phyloP scores from a whole-genome alignment of 331 rosid species.

The Saraca asoca region DNA sequence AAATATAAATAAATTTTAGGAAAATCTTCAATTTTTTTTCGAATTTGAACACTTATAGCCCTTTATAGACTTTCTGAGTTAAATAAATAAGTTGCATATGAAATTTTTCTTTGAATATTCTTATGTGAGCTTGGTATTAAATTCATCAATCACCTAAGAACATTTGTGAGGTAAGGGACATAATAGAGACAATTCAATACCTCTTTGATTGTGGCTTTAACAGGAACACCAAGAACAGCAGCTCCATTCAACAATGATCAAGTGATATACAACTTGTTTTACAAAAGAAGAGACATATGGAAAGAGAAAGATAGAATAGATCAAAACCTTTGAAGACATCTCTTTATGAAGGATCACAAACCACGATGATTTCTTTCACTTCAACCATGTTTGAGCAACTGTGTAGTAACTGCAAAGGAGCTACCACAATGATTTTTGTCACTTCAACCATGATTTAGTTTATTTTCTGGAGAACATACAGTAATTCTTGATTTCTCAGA shows the following conservation, averaged over 20 bases:
- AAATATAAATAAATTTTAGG: not conserved
- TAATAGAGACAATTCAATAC: conserved; percentile 44
- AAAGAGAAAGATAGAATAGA: not conserved
- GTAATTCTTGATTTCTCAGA: conserved; percentile 35
- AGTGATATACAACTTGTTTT: conserved; percentile 14
- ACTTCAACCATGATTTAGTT: too few relatives aligned
- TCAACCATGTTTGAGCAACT: conserved; percentile 62
- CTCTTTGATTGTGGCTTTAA: conserved; percentile 96
- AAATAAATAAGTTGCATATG: not conserved
- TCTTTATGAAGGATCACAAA: conserved; percentile 90
- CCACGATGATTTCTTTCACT: conserved; percentile 85
- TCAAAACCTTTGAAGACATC: conserved; percentile 72
- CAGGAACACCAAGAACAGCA: conserved; percentile 94
- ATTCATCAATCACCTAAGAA: conserved; percentile 19
- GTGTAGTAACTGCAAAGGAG: conserved; percentile 71
- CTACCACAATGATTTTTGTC: too few relatives aligned
- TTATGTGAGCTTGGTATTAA: not conserved
- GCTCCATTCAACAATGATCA: conserved; percentile 65
- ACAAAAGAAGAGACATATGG: not conserved
- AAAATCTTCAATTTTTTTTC: not conserved
- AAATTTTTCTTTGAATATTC: too few relatives aligned
- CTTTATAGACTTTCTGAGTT: conserved; percentile 10
- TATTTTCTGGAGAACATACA: conserved; percentile 42
- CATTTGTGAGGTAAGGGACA: not conserved
- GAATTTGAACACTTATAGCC: not conserved